Base-by-base conservation (phyloP, 495 filamentous ascomycete genomes). In the Xylaria flabelliformis region DNA sequence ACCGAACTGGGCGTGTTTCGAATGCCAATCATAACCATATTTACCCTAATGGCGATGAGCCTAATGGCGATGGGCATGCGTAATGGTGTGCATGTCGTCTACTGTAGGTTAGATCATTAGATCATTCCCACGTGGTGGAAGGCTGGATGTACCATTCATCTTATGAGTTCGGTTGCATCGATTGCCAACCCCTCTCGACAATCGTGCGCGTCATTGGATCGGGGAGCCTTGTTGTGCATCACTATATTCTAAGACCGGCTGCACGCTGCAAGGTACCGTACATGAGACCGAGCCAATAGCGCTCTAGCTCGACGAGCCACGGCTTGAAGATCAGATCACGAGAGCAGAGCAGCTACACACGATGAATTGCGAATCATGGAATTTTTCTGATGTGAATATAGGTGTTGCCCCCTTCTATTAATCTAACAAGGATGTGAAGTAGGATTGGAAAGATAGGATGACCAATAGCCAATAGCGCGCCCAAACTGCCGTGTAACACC, bases 231-330 rank as follows among this genome's bases (percentile, higher is more conserved):
- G 5, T 56, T 56, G 64, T 36, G 26, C 26, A 46, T 46, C n/a
- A 19, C 59, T n/a, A 3, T 67, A 15, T 58, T 29, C 51, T 50
- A 9, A 36, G 24, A 48, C 55, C 41, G 7, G 21, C 41, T 64
- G 68, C 53, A 61, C 36, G 55, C 56, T 70, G 67, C 67, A 70
- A 29, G 67, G 67, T 62, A 70, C 67, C 56, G 4, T 41, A 39
- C 55, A 13, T 39, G 24, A 15, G 26, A 13, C 53, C 42, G 41
- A 69, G 58, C 68, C 68, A 70, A 70, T 70, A 19, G 59, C 15
- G n/a, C 26, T 4, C 32, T 8, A 19, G 50, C 42, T 51, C 4
- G 10, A 26, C 44, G 55, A 29, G 1, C 36, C 36, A 42, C 26
- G 26, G 13, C 39, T n/a, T 61, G 44, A 56, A 61, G 36, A 48